These are phyloP conservation scores for Piromyces finnis DNA, from an alignment of 192 early-diverging fungal species.

Conservation along the genomic window DNA sequence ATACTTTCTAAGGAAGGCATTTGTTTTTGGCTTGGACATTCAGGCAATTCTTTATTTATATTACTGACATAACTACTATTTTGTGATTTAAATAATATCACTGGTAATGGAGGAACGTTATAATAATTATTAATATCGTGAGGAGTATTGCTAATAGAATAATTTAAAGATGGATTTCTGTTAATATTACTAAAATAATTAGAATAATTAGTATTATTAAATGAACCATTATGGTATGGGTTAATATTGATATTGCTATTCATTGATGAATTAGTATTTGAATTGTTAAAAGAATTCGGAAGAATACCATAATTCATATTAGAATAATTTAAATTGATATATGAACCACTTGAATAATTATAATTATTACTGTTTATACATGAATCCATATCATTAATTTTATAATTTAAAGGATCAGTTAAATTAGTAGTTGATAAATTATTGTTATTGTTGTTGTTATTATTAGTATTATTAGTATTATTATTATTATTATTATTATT, in stretches of 20 bases:
- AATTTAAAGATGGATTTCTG: background rate
- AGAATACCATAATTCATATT: no score
- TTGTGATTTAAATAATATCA: background rate
- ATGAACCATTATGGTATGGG: background rate
- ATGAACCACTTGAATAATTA: no score
- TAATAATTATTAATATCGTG: background rate
- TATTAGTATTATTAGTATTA: background rate
- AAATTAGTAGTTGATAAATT: background rate
- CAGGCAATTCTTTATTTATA: background rate
- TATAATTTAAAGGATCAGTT: background rate
- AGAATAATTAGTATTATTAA: background rate
- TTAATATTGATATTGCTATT: background rate
- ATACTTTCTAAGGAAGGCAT: no score
- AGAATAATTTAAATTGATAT: no score
- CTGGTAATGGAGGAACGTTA: background rate
- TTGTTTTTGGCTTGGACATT: background rate
- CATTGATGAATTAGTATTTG: background rate
- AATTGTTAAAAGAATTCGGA: background rate
- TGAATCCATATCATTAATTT: background rate
- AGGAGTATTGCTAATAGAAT: background rate
- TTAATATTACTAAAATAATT: background rate
- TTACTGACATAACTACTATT: background rate
- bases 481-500: background rate
- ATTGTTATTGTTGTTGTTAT: background rate
- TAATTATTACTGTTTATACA: background rate